These are phyloP conservation scores for Saccharata proteae DNA, from an alignment of 2,329 filamentous ascomycete genomes.

Conservation along the genomic window DNA sequence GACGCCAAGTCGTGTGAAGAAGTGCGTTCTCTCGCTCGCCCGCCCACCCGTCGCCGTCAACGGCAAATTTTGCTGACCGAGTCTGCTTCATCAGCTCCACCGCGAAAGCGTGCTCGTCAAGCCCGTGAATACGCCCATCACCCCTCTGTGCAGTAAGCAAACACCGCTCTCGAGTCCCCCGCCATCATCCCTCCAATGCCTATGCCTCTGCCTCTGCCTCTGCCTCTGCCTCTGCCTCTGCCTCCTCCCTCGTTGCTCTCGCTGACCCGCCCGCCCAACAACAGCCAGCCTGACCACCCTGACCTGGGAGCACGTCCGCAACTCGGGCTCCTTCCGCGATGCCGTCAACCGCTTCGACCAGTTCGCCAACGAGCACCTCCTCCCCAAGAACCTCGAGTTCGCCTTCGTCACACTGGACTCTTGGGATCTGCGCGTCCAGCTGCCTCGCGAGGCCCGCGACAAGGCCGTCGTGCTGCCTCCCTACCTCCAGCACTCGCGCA, in stretches of 20 bases:
- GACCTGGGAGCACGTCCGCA: slow-evolving; percentile 98
- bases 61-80: slow-evolving; percentile 19
- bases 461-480: slow-evolving; percentile 94
- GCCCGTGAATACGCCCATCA: slow-evolving; percentile 97
- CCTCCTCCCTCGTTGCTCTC: no score
- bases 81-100: slow-evolving; percentile 53
- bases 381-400: slow-evolving; percentile 86
- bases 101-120: slow-evolving; percentile 95
- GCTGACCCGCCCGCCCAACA: slow-evolving; percentile 19
- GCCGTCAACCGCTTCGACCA: slow-evolving; percentile 90
- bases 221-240: slow-evolving; percentile 3
- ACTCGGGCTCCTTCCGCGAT: slow-evolving; percentile 93
- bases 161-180: slow-evolving; percentile 10
- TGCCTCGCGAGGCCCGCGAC: slow-evolving; percentile 93
- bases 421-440: slow-evolving; percentile 95
- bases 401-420: slow-evolving; percentile 97
- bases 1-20: slow-evolving; percentile 87
- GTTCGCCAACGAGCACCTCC: slow-evolving; percentile 84
- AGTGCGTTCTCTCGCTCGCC: slow-evolving; percentile 37
- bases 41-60: slow-evolving; percentile 10
- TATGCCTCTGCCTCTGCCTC: background rate
- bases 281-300: slow-evolving; percentile 90
- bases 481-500: slow-evolving; percentile 94
- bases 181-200: background rate
- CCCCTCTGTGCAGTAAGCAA: slow-evolving; percentile 97